A percentile compares a stretch with the other conserved stretches of the same genome.
phyloP scores from a whole-genome alignment of 805 yeast species.

The Wickerhamiella brachini region DNA sequence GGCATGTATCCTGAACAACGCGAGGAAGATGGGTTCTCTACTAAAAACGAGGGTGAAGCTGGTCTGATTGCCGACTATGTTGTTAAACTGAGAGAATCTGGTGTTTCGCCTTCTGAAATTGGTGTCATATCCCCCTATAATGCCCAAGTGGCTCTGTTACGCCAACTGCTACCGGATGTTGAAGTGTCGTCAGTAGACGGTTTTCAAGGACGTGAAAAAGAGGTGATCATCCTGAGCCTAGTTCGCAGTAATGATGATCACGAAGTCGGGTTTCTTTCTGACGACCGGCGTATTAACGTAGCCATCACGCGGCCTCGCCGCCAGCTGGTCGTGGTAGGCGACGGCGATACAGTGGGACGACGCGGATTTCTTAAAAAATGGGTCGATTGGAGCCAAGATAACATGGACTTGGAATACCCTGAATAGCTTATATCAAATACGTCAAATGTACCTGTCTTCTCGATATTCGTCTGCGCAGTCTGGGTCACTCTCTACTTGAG shows the following conservation, averaged over 20 bases:
- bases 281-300: constrained; percentile 71
- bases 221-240: constrained; percentile 61
- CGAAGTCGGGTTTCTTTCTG: constrained; percentile 73
- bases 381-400: constrained; percentile 56
- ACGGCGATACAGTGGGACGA: constrained; percentile 47
- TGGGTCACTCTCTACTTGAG: constrained; percentile 22
- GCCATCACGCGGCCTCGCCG: constrained; percentile 85
- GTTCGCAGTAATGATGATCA: constrained; percentile 64
- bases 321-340: constrained; percentile 78
- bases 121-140: constrained; percentile 86
- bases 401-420: constrained; percentile 57
- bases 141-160: constrained; percentile 64
- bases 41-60: constrained; percentile 67
- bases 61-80: constrained; percentile 47
- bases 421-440: constrained; percentile 31
- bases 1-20: constrained; percentile 61
- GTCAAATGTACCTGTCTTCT: no score
- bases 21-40: constrained; percentile 24
- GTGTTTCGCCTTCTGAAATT: constrained; percentile 43
- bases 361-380: constrained; percentile 53
- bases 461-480: no score
- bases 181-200: constrained; percentile 92
- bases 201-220: constrained; percentile 93
- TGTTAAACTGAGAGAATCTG: constrained; percentile 33
- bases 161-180: constrained; percentile 32